These are phyloP conservation scores for Saturnispora sanitii DNA, from an alignment of 805 yeast species.

Conservation along the genomic window DNA sequence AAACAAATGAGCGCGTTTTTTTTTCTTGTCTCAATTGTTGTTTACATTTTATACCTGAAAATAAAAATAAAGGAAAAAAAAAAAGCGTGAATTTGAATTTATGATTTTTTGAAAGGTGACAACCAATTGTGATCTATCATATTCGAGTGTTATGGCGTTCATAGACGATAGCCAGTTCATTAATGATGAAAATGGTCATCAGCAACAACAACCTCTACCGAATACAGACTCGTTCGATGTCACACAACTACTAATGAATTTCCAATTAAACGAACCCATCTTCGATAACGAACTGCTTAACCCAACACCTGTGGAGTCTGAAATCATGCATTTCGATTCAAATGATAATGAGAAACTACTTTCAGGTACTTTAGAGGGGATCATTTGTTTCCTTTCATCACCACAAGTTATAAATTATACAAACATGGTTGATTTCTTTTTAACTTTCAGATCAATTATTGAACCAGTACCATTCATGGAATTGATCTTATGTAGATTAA, in stretches of 20 bases:
- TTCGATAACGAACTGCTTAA: conserved; percentile 25
- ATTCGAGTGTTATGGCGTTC: conserved; percentile 3
- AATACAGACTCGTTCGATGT: conserved; percentile 4
- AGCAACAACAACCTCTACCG: neutral
- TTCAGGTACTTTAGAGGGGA: conserved; percentile 29
- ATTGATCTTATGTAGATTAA: conserved; percentile 51
- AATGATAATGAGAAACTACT: conserved; percentile 11
- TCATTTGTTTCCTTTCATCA: conserved; percentile 55
- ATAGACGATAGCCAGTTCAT: conserved; percentile 4
- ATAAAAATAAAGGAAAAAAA: neutral
- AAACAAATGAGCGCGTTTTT: conserved; percentile 3
- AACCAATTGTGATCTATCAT: neutral
- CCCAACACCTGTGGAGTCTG: conserved; percentile 27
- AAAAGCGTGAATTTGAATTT: too few species aligned
- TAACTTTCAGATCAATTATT: conserved; percentile 68
- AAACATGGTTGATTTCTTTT: conserved; percentile 73
- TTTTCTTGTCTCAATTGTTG: neutral
- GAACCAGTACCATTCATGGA: conserved; percentile 49
- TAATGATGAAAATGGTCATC: neutral
- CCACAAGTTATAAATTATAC: conserved; percentile 71
- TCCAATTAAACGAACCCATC: conserved; percentile 26
- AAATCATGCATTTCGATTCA: conserved; percentile 25
- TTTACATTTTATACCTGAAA: neutral
- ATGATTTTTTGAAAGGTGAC: neutral
- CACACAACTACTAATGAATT: conserved; percentile 21